Evolutionary conservation across 129 eudicot species (phyloP), one percentile per base, ranked within the genome.

Genomic region (Ambrosia trifida): DNA sequence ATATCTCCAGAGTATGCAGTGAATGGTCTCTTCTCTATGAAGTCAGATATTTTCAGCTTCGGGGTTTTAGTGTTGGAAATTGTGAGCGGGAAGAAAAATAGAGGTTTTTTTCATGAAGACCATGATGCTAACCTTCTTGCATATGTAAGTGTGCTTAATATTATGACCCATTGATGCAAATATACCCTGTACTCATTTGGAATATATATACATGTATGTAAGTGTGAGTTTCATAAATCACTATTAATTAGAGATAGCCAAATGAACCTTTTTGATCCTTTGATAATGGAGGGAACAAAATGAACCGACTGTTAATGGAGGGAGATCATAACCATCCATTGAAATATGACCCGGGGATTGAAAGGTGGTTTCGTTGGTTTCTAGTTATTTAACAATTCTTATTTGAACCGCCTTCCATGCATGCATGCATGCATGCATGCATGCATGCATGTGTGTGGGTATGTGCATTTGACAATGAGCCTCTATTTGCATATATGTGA

Each of bases 1-100:
- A 78, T 78, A 81, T 58, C 85, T 54, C 77, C 85, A 7, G 82
- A 82, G 64, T 82, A 82, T 64, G 86, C 80, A 8, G 57, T 50
- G 32, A 81, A 82, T 49, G 86, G 83, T 2, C 61, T 68, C 19
- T 82, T 63, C 72, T 82, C 78, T 3, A 47, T 78, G 32, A 82
- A 77, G 41, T 82, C 85, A 2, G 77, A 82, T 68, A 69, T 82
- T 46, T 82, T 68, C 14, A 82, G 80, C 80, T 82, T 77, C 18
- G 82, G 82, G 14, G 82, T 82, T 60, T 61, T 82, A 43, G 68
- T 77, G 6, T 38, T 82, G n/a, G 82, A 82, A 69, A 82, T 82
- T 46, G 69, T 82, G 53, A 77, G 77, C 17, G 83, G 86, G 63
- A 69, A 75, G n/a, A 74, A 78, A 69, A 82, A 73, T 65, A 64